Base-by-base conservation (phyloP, 495 filamentous ascomycete genomes). In the Penicillium arizonense region DNA sequence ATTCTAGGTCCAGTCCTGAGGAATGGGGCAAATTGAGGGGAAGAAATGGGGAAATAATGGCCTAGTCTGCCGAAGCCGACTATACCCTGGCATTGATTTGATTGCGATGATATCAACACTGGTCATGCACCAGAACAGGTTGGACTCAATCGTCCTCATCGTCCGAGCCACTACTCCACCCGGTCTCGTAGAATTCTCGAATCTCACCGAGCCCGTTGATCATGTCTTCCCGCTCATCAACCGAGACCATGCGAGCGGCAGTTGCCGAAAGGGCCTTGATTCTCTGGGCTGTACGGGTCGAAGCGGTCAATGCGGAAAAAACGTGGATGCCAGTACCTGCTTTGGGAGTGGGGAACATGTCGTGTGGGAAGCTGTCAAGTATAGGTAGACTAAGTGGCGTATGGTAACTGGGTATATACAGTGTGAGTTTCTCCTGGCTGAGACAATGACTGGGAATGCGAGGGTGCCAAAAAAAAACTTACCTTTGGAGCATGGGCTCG, bases 151-250 rank as follows among this genome's bases (percentile, higher is more conserved):
- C 91, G 56, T 91, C 87, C 34, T 88, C 90, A 10, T 85, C 84
- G 42, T 96, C 91, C 42, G 83, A 88, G 48, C 85, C 91, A 69
- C 88, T 92, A 34, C 84, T 82, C 90, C 91, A 97, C 1, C 91
- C 93, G 44, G 92, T 89, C 61, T 90, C 85, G 63, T 96, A 97
- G 52, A 85, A 86, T 62, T 96, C 93, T 10, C 87, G 83, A 51
- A 97, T 86, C 59, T 89, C 88, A 39, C 85, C 85, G 24, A 98
- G 75, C n/a, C 89, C 86, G 59, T 96, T 92, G 5, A 83, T 79
- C 32, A 98, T 76, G 11, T 75, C 77, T 70, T 98, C 94, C 10
- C 89, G 80, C 57, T 97, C 92, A 52, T 91, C 88, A 7, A 96
- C 60, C 3, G 78, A 77, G 24, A 90, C 77, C 44, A 79, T 63